Conservation (phyloP, 805 yeast genomes). For the Lipomyces sp. region DNA sequence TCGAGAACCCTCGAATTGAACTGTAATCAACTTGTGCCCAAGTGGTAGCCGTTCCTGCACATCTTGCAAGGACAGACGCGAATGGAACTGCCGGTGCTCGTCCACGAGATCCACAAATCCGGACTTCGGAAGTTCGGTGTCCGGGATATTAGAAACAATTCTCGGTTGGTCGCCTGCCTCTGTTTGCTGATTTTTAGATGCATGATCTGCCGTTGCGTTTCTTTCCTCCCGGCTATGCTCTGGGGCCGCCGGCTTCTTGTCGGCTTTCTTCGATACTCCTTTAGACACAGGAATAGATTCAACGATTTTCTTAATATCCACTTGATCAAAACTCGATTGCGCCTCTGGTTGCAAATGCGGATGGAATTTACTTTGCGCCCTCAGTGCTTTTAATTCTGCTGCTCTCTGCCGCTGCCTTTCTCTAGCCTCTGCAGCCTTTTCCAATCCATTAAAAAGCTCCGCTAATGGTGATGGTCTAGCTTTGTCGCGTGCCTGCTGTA, state of each 20-base stretch:
- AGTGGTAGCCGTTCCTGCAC: background rate
- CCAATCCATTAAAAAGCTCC: background rate
- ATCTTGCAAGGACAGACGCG: conserved; percentile 7
- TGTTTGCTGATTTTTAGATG: background rate
- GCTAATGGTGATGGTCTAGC: background rate
- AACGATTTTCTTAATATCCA: background rate
- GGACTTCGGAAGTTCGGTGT: background rate
- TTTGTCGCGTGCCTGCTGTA: background rate
- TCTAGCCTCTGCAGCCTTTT: background rate
- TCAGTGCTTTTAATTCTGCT: background rate
- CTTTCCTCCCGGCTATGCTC: background rate
- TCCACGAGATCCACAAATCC: conserved; percentile 11
- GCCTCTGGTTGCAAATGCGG: background rate
- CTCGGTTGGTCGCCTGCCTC: background rate
- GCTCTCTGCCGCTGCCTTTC: background rate
- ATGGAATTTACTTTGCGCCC: background rate
- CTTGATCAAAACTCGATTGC: background rate
- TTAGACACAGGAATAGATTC: conserved; percentile 1
- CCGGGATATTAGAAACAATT: background rate
- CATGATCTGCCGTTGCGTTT: background rate
- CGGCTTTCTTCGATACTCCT: background rate
- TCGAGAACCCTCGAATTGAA: background rate
- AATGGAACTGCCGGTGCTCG: background rate
- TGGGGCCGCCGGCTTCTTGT: background rate
- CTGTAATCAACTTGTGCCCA: conserved; percentile 3